Conservation (phyloP, 225 moss, liverwort and hornwort genomes). For the Ulota crispa region DNA sequence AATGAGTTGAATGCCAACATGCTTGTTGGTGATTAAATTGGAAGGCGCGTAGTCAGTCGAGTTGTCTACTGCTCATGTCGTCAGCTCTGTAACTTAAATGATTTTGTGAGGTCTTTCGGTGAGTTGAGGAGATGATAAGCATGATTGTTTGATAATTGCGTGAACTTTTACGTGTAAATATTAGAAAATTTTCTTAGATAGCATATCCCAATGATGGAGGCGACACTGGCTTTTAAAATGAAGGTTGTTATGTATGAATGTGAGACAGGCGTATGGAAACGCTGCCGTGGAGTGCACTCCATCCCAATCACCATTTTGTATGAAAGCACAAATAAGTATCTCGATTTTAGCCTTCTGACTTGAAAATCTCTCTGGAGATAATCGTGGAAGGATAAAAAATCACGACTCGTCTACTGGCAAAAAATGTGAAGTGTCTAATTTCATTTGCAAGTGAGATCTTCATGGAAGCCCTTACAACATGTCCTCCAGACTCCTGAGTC, state of each 20-base stretch:
- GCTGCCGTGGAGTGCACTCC: background rate
- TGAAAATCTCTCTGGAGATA: background rate
- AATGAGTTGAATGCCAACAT: background rate
- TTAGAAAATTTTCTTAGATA: background rate
- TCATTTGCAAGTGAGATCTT: background rate
- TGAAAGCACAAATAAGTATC: background rate
- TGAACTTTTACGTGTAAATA: background rate
- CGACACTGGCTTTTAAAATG: background rate
- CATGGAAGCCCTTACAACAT: background rate
- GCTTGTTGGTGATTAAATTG: background rate
- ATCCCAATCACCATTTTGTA: background rate
- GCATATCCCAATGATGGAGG: background rate
- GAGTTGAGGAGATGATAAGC: too few species aligned
- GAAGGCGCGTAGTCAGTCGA: background rate
- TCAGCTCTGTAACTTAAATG: background rate
- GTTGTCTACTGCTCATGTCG: background rate
- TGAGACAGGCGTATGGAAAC: background rate
- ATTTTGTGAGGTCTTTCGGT: background rate
- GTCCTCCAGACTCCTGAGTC: background rate
- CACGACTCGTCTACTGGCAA: background rate
- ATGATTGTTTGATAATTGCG: too few species aligned
- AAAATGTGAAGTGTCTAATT: background rate
- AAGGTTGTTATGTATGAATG: background rate
- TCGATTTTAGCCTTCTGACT: background rate
- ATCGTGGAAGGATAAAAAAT: background rate